Conservation (phyloP, 2,329 filamentous ascomycete genomes). For the Fusarium tupiense region DNA sequence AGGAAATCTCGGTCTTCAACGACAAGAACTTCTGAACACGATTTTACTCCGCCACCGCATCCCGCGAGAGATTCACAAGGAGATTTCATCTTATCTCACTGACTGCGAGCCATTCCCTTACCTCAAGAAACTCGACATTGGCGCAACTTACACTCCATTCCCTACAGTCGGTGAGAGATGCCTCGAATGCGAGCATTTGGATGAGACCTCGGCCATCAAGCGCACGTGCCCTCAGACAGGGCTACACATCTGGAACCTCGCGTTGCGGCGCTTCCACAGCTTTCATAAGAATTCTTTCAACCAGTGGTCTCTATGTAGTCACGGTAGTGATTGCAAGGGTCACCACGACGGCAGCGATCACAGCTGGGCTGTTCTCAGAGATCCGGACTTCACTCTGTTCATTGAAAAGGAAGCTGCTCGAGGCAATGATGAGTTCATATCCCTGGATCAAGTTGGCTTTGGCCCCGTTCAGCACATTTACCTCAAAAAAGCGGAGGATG, state of each 20-base stretch:
- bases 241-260: constrained; percentile 7
- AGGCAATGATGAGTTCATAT: neutral
- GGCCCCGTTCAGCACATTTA: neutral
- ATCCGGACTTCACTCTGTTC: neutral
- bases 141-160: neutral
- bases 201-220: neutral
- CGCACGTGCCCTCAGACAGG: neutral
- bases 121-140: neutral
- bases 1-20: neutral
- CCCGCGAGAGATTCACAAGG: neutral
- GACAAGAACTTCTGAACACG: neutral
- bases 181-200: neutral
- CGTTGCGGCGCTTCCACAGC: neutral
- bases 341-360: neutral
- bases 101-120: neutral
- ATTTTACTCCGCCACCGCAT: neutral
- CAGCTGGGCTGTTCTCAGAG: neutral
- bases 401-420: neutral
- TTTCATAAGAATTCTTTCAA: neutral
- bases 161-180: neutral
- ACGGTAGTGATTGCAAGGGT: neutral
- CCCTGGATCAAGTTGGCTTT: neutral
- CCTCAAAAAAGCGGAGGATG: neutral
- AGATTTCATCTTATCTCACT: neutral
- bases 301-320: neutral